Percentiles rank a stretch among this genome's conserved stretches.
These are phyloP conservation scores for Xerocomellus dryophilus DNA, from an alignment of 768 basidiomycete species.

Conservation along the genomic window DNA sequence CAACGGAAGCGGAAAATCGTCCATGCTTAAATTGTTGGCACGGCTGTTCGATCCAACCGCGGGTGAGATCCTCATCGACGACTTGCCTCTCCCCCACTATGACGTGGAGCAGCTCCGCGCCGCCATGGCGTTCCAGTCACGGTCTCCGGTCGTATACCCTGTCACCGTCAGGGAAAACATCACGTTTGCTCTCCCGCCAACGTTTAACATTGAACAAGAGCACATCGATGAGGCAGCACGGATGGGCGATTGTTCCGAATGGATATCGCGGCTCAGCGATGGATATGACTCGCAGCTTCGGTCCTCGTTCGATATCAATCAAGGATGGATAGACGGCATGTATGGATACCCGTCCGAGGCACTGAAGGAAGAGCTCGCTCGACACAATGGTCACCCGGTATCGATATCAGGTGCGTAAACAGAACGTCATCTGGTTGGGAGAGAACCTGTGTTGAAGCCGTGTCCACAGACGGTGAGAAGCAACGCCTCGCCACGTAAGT, in stretches of 20 bases:
- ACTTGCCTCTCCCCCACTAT: slow-evolving; percentile 37
- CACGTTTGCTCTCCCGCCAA: slow-evolving; percentile 26
- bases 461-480: slow-evolving; percentile 39
- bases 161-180: slow-evolving; percentile 46
- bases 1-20: slow-evolving; percentile 30
- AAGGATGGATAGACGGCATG: slow-evolving; percentile 21
- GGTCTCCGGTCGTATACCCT: slow-evolving; percentile 49
- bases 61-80: slow-evolving; percentile 47
- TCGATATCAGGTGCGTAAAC: slow-evolving; percentile 21
- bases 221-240: slow-evolving; percentile 32
- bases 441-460: slow-evolving; percentile 1
- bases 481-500: slow-evolving; percentile 51
- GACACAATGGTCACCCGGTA: slow-evolving; percentile 21
- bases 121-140: slow-evolving; percentile 47
- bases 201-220: slow-evolving; percentile 14
- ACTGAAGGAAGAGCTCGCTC: slow-evolving; percentile 20
- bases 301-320: slow-evolving; percentile 18
- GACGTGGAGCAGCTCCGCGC: slow-evolving; percentile 39
- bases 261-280: slow-evolving; percentile 36
- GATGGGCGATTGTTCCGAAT: slow-evolving; percentile 28
- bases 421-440: background rate
- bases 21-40: slow-evolving; percentile 47
- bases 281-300: slow-evolving; percentile 32
- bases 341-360: slow-evolving; percentile 20
- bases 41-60: slow-evolving; percentile 45